Percentiles rank a stretch among this genome's conserved stretches.
Evolutionary conservation across 768 basidiomycete species (phyloP).

Genomic region (Mycena latifolia): DNA sequence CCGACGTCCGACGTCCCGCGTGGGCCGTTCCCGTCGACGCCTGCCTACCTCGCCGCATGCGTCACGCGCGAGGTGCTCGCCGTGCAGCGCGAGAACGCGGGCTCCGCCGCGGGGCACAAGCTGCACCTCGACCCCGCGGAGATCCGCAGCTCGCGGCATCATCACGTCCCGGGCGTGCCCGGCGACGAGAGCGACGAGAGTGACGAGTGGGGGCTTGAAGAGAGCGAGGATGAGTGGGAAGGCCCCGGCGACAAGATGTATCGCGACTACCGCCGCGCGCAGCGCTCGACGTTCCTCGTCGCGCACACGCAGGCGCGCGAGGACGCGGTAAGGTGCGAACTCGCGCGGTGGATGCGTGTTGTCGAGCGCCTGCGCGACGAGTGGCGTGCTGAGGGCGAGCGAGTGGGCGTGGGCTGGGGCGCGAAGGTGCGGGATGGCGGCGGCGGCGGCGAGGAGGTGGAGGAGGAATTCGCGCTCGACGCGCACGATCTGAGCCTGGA

Average conservation of each 20-base stretch:
- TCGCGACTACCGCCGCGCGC: constrained; percentile 85
- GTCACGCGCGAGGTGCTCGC: constrained; percentile 77
- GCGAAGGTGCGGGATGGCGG: constrained; percentile 41
- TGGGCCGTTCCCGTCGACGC: constrained; percentile 79
- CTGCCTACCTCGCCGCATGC: constrained; percentile 75
- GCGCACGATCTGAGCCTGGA: constrained; percentile 89
- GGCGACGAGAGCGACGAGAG: constrained; percentile 82
- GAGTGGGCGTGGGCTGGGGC: constrained; percentile 28
- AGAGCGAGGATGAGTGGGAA: constrained; percentile 87
- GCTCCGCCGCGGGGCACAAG: constrained; percentile 78
- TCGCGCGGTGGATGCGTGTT: constrained; percentile 75
- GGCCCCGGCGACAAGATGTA: constrained; percentile 85
- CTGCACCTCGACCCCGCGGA: constrained; percentile 88
- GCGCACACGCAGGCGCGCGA: constrained; percentile 77
- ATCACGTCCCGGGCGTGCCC: constrained; percentile 73
- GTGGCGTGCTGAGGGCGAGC: constrained; percentile 38
- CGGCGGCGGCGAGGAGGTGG: constrained; percentile 25
- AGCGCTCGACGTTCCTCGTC: constrained; percentile 82
- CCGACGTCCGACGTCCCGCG: constrained; percentile 80
- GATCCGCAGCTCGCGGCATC: constrained; percentile 77
- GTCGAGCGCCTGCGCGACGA: constrained; percentile 68
- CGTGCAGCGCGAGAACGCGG: constrained; percentile 84
- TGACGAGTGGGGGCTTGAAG: constrained; percentile 81
- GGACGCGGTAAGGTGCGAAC: constrained; percentile 73
- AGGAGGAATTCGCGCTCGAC: constrained; percentile 83